These are phyloP conservation scores for Yamadazyma mexicana DNA, from an alignment of 1,139 yeast genomes.

Conservation along the genomic window DNA sequence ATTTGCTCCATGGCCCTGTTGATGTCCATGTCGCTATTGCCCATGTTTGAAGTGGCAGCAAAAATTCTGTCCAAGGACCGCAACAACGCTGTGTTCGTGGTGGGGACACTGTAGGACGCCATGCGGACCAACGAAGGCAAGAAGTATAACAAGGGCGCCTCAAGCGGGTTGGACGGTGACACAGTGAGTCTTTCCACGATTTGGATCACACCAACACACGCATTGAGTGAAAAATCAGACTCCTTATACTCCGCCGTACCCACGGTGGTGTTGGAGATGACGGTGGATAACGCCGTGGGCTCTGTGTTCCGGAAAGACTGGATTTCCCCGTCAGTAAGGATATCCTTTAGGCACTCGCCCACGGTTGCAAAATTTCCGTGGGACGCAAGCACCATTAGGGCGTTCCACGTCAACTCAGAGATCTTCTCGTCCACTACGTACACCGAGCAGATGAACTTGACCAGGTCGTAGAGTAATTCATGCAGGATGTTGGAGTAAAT, in stretches of 20 bases:
- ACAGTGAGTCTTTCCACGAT: constrained; percentile 24
- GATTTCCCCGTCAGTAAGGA: constrained; percentile 27
- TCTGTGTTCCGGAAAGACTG: constrained; percentile 18
- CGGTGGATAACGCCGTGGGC: constrained; percentile 11
- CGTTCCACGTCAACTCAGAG: constrained; percentile 38
- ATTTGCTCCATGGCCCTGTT: constrained; percentile 14
- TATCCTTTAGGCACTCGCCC: constrained; percentile 23
- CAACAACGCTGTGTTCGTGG: constrained; percentile 33
- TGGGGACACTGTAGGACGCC: constrained; percentile 27
- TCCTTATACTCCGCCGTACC: constrained; percentile 10
- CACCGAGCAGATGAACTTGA: constrained; percentile 46
- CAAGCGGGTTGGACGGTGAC: constrained; percentile 18
- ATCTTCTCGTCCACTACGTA: constrained; percentile 39
- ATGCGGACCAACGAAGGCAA: constrained; percentile 25
- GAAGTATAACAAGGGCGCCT: constrained; percentile 23
- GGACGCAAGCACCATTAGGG: constrained; percentile 22
- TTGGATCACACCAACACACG: constrained; percentile 53
- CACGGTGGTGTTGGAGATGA: constrained; percentile 12
- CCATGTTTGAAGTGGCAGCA: constrained; percentile 22
- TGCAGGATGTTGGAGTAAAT: constrained; percentile 51
- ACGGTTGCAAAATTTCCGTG: constrained; percentile 23
- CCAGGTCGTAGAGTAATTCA: constrained; percentile 31
- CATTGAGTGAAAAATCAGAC: constrained; percentile 21
- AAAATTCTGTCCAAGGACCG: constrained; percentile 36
- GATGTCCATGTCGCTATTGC: constrained; percentile 7